Evolutionary conservation across 768 basidiomycete species (phyloP), one percentile per base, ranked within the genome.

Genomic region (Rhodosporidiobolus sp.): DNA sequence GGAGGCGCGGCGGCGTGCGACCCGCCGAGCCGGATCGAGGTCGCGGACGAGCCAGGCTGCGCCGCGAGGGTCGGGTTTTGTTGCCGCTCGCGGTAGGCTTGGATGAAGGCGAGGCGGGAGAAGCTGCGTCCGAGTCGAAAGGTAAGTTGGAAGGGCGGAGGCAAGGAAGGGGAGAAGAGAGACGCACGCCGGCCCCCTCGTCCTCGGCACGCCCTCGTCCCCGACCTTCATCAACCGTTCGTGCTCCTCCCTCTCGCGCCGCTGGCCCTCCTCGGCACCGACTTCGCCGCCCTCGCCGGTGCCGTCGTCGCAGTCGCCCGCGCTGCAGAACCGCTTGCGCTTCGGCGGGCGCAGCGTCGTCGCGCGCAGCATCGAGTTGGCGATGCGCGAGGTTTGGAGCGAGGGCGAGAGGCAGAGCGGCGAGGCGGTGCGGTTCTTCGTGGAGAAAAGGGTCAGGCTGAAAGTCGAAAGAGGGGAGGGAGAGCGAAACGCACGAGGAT

Each of bases 321-420:
- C 19, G 32, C 54, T 56, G 63, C 65, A 69, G 65, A 66, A 72
- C 12, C 76, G 67, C 54, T 76, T 74, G 46, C 77, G 71, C 72
- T 76, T 63, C 72, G 58, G 82, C 72, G 62, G 81, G 78, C 35
- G 81, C 75, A 60, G 80, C 77, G 73, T 81, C 76, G 71, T 82
- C 73, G 58, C 83, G 73, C 46, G 82, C 74, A 71, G 81, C 80
- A 56, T 82, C 79, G 20, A 80, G 80, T 56, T 83, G 78, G 63
- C 82, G 79, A 83, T 82, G 46, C 58, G 58, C 17, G 58, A 55
- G 19, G 65, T 63, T 52, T 77, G 77, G 17, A 72, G 64, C 24
- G 72, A 68, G 22, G 76, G 73, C 22, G 62, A 59, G 57, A 77
- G 67, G 58, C 74, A 78, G 17, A 77, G 57, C 1, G 77, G 67